Base-by-base conservation (phyloP, 169 alveolate species). In the Eimeria falciformis region DNA sequence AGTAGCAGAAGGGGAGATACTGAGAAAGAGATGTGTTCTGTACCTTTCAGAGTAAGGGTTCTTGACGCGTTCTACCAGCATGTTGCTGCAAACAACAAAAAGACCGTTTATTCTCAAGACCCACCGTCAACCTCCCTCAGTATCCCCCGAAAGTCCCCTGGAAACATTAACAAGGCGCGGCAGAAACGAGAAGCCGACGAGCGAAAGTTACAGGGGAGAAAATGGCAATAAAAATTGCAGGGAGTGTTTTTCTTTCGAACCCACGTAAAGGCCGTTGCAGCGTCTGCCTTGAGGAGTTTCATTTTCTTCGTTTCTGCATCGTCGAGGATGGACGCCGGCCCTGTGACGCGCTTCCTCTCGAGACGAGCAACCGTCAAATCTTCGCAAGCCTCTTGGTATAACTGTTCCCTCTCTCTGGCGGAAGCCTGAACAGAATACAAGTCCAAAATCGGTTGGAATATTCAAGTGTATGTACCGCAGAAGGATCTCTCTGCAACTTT, bases 61-160 rank as follows among this genome's bases (percentile, higher is more conserved):
- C 89, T 79, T 79, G 68, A 79, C 89, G 27, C 89, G 89, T 73
- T 79, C 89, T 14, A 79, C 89, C 45, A 79, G 47, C 89, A 79
- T 79, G 89, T 79, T 79, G 73, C 89, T 79, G 85, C 85, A 45
- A 12, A 71, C 43, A 3, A 23, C 7, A 37, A 45, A 9, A 17
- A 14, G 66, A 75, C n/a, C n/a, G n/a, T n/a, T n/a, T n/a, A n/a
- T n/a, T n/a, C n/a, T n/a, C 12, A 40, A 23, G 21, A 75, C 9
- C 14, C 40, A 9, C 7, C n/a, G 11, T 6, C 33, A 12, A 62
- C 33, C 75, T 5, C 37, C 25, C 6, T 12, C 75, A 62, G 25
- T 50, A 14, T 50, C 62, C n/a, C 62, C 7, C 62, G 7, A 50
- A 25, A 62, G 21, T 12, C n/a, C 75, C 11, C 75, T n/a, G n/a